A percentile compares a stretch with the other conserved stretches of the same genome.
phyloP scores from a whole-genome alignment of 1,284 basidiomycete species.

The Inonotus hispidus region DNA sequence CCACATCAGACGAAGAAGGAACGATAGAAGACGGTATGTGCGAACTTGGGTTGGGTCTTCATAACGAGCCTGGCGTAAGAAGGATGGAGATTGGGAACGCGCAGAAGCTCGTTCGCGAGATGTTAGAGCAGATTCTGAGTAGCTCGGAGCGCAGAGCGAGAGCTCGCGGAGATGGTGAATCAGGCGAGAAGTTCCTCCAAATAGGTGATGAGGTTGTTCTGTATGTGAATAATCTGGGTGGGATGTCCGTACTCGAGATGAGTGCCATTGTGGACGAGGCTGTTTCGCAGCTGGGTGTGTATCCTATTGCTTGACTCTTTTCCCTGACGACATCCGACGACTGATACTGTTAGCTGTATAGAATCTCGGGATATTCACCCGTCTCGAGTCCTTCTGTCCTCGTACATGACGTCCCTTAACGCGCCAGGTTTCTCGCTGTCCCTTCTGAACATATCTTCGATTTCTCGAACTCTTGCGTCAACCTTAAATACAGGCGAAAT shows the following conservation, averaged over 20 bases:
- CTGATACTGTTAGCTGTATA: background rate
- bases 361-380: conserved; percentile 3
- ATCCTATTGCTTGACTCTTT: background rate
- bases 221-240: conserved; percentile 54
- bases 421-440: conserved; percentile 41
- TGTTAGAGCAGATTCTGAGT: conserved; percentile 27
- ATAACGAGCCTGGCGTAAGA: conserved; percentile 52
- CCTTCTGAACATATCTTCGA: conserved; percentile 30
- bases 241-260: conserved; percentile 50
- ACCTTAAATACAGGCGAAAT: conserved; percentile 17
- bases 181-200: background rate
- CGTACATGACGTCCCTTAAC: conserved; percentile 43
- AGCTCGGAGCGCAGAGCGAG: background rate
- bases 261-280: conserved; percentile 42
- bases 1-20: conserved; percentile 16
- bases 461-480: background rate
- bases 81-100: conserved; percentile 30
- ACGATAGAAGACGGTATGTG: conserved; percentile 30
- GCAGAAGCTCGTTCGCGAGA: conserved; percentile 32
- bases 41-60: conserved; percentile 51
- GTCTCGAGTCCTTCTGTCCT: conserved; percentile 22
- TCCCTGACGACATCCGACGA: too few relatives aligned
- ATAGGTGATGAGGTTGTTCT: conserved; percentile 32
- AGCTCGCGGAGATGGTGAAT: background rate
- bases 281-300: conserved; percentile 36